Evolutionary conservation across 1,284 basidiomycete species (phyloP).

Genomic region (Xanthoconium separans): DNA sequence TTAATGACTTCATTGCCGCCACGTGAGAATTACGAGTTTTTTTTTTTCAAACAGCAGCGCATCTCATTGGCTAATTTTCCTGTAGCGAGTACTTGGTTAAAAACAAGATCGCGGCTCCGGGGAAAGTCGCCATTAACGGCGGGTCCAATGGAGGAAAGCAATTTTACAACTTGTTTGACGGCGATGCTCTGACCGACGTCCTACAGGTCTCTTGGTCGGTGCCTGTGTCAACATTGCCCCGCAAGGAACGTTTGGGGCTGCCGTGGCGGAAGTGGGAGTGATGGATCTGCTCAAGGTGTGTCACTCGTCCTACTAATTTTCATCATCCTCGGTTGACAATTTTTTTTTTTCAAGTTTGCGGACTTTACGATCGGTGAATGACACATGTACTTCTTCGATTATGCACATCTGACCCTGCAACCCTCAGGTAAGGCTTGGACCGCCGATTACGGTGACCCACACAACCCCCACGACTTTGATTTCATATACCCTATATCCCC

Average conservation of each 20-base stretch:
- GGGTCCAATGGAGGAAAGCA: conserved; percentile 72
- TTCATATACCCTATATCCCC: conserved; percentile 80
- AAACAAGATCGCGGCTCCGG: conserved; percentile 67
- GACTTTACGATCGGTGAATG: conserved; percentile 71
- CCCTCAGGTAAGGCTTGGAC: conserved; percentile 69
- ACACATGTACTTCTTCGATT: not conserved
- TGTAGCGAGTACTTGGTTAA: conserved; percentile 68
- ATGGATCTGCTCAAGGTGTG: conserved; percentile 76
- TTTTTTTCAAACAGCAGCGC: not conserved
- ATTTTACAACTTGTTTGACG: conserved; percentile 1
- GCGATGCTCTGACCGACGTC: conserved; percentile 9
- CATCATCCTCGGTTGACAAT: conserved; percentile 1
- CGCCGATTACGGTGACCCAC: conserved; percentile 81
- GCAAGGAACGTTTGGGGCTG: conserved; percentile 78
- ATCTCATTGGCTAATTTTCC: not conserved
- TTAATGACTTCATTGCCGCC: conserved; percentile 81
- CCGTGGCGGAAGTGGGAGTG: conserved; percentile 78
- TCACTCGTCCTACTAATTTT: not conserved
- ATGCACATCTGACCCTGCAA: conserved; percentile 9
- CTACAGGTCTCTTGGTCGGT: conserved; percentile 67
- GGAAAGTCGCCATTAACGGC: conserved; percentile 78
- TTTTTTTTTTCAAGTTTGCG: conserved; percentile 50
- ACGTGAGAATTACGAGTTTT: conserved; percentile 54
- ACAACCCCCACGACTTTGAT: conserved; percentile 74
- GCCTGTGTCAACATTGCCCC: conserved; percentile 81